A percentile compares a stretch with the other conserved stretches of the same genome.
Conservation (phyloP, 257 asterid genomes). For the Handroanthus guayacan region DNA sequence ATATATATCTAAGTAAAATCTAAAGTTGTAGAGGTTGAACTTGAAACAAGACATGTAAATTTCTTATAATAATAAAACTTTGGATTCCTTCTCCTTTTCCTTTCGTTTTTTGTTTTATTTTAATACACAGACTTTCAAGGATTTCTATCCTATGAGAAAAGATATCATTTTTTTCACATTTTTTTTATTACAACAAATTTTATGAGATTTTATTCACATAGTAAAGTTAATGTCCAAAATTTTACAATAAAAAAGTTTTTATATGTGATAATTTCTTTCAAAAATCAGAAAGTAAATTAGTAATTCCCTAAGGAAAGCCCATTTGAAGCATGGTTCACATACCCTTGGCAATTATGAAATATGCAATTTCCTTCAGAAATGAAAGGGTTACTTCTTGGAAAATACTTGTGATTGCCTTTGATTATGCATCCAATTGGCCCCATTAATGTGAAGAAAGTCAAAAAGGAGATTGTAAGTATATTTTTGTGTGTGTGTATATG, state of each 20-base stretch:
- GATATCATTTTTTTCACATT: background rate
- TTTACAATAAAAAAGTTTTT: background rate
- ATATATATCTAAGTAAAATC: too few relatives aligned
- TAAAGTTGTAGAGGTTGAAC: background rate
- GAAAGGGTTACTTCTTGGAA: background rate
- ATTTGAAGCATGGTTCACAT: background rate
- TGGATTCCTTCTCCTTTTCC: slow-evolving; percentile 31
- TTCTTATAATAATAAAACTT: slow-evolving; percentile 22
- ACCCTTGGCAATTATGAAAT: background rate
- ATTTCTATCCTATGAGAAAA: background rate
- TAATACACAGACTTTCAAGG: slow-evolving; percentile 1
- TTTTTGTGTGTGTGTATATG: background rate
- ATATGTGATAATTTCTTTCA: background rate
- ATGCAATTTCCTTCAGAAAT: background rate
- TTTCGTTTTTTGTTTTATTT: background rate
- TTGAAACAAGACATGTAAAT: background rate
- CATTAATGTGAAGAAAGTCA: slow-evolving; percentile 12
- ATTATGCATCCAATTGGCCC: slow-evolving; percentile 9
- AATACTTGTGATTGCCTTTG: background rate
- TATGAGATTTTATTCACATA: background rate
- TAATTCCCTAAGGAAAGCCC: background rate
- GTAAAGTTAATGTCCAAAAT: background rate
- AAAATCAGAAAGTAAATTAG: background rate
- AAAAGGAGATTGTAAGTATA: slow-evolving; percentile 16
- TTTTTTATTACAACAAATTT: background rate